Conservation (phyloP, 306 rosid genomes). For the Vachellia collinsii region DNA sequence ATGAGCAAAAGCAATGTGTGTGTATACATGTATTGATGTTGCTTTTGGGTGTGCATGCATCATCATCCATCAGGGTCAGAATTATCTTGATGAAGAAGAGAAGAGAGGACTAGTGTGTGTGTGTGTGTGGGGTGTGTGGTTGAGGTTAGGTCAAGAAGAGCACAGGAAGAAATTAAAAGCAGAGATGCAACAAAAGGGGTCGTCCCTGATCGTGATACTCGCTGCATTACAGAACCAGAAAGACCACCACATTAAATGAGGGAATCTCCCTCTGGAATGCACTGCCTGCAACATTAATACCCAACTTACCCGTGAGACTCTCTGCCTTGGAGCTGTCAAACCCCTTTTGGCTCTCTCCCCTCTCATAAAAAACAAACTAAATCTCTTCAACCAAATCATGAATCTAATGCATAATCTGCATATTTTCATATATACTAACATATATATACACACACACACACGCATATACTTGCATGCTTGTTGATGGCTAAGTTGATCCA, state of each 20-base stretch:
- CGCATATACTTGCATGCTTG: no score
- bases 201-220: conserved; percentile 57
- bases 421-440: no score
- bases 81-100: not conserved
- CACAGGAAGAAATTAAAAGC: not conserved
- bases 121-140: no score
- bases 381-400: not conserved
- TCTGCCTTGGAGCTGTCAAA: conserved; percentile 21
- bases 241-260: conserved; percentile 52
- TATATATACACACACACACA: no score
- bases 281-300: conserved; percentile 60
- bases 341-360: conserved; percentile 28
- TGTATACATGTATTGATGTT: not conserved
- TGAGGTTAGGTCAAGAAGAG: conserved; percentile 9
- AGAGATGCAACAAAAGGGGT: conserved; percentile 35
- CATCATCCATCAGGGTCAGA: not conserved
- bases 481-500: no score
- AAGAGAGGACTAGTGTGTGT: not conserved
- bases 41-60: conserved; percentile 14
- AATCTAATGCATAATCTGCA: no score
- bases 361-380: not conserved
- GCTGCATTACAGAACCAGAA: conserved; percentile 39
- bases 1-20: not conserved
- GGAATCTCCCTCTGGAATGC: conserved; percentile 66
- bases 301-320: conserved; percentile 46